A percentile compares a stretch with the other conserved stretches of the same genome.
These are phyloP conservation scores for Hypomyces perniciosus DNA, from an alignment of 2,329 filamentous ascomycete species.

Conservation along the genomic window DNA sequence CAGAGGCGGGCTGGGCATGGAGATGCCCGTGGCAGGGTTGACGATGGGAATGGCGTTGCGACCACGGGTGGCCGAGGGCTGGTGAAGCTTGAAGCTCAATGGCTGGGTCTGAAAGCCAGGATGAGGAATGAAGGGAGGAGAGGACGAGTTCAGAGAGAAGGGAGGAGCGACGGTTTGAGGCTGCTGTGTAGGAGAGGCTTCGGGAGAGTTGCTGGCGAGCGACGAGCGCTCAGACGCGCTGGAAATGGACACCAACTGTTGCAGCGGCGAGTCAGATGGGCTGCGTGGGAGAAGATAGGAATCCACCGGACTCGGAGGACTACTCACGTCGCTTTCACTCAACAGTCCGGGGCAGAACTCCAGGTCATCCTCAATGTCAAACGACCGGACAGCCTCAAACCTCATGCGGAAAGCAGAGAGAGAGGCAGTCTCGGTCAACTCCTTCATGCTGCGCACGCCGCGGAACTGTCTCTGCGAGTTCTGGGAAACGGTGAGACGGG, in stretches of 20 bases:
- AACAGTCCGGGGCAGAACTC: slow-evolving; percentile 91
- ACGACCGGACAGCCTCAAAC: slow-evolving; percentile 87
- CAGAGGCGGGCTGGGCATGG: slow-evolving; percentile 81
- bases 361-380: slow-evolving; percentile 92
- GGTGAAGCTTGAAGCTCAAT: slow-evolving; percentile 73
- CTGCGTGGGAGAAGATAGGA: slow-evolving; percentile 10
- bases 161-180: slow-evolving; percentile 71
- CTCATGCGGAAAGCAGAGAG: slow-evolving; percentile 75
- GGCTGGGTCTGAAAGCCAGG: slow-evolving; percentile 61
- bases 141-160: slow-evolving; percentile 65
- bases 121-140: slow-evolving; percentile 56
- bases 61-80: slow-evolving; percentile 80
- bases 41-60: slow-evolving; percentile 97
- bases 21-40: slow-evolving; percentile 85
- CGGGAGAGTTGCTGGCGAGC: slow-evolving; percentile 87
- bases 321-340: slow-evolving; percentile 86
- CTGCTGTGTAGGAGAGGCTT: slow-evolving; percentile 85
- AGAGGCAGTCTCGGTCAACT: slow-evolving; percentile 71
- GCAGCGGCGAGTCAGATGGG: slow-evolving; percentile 30
- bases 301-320: slow-evolving; percentile 13
- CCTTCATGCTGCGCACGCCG: slow-evolving; percentile 78
- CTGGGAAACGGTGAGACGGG: slow-evolving; percentile 72
- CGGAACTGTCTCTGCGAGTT: slow-evolving; percentile 84
- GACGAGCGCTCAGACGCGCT: slow-evolving; percentile 92
- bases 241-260: slow-evolving; percentile 82